Base-by-base conservation (phyloP, 164 flowering plant species). In the Houttuynia cordata region DNA sequence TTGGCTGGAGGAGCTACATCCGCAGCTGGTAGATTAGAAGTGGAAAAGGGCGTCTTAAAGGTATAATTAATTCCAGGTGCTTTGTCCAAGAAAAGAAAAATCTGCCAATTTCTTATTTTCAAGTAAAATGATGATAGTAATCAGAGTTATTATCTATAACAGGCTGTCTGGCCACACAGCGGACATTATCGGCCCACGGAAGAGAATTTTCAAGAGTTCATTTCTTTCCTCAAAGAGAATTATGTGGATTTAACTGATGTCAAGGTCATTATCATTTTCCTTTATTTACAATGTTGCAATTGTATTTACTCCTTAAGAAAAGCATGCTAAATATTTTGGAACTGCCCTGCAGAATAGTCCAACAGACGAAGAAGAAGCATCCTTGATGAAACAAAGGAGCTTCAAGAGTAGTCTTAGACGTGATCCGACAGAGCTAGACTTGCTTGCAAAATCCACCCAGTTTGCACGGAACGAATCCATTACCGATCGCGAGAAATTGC, bases 161-260 rank as follows among this genome's bases (percentile, higher is more conserved):
- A 92, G 98, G 88, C 94, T 7, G 87, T 92, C 59, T 92, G 98
- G 97, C 98, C 98, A 64, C 90, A 91, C 75, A 91, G 98, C 62
- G 98, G 98, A 34, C 98, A 91, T 69, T 91, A 92, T 65, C 89
- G 80, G 55, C 98, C 98, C 23, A 92, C 98, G 14, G 87, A 86
- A 70, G 94, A 90, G 68, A 92, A 92, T 74, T 92, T 92, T 49
- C 76, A 75, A 69, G 96, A 79, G 67, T 82, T 92, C 55, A 69
- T 87, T 76, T 61, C 73, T 19, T 90, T 84, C 67, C 91, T 92
- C 18, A 37, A 20, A 74, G 88, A 82, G 47, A 73, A 83, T 55
- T 53, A 76, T 39, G 85, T 92, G 14, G 96, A 89, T 76, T 82
- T 89, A 56, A 67, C 80, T 5, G 63, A 71, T 72, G 91, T 92